These are phyloP conservation scores for Euphorbia pulcherrima DNA, from an alignment of 345 rosid genomes.

Conservation along the genomic window DNA sequence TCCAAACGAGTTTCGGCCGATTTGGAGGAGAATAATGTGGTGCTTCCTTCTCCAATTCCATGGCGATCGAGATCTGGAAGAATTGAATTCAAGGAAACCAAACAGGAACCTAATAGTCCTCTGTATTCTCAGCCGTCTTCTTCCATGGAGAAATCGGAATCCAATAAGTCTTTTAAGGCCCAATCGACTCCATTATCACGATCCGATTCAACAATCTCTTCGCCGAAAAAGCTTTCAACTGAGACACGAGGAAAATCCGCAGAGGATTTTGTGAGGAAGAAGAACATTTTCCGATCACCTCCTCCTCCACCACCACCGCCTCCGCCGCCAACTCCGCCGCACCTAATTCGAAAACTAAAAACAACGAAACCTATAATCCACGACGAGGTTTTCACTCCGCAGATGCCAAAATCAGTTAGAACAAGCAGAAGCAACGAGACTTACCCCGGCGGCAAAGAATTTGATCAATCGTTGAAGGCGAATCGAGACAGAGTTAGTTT, in stretches of 20 bases:
- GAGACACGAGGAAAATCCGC: constrained; percentile 41
- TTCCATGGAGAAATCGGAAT: constrained; percentile 34
- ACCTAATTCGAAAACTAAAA: constrained; percentile 28
- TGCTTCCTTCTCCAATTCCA: constrained; percentile 93
- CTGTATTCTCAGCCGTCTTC: constrained; percentile 20
- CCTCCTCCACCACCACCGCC: constrained; percentile 75
- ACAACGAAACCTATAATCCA: constrained; percentile 21
- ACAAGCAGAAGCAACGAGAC: constrained; percentile 25
- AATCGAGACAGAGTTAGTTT: constrained; percentile 16
- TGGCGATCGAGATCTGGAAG: constrained; percentile 90
- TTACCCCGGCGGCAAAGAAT: not conserved
- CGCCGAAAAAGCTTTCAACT: constrained; percentile 35
- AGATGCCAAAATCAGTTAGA: constrained; percentile 29
- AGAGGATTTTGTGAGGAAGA: constrained; percentile 51
- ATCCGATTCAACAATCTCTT: constrained; percentile 30
- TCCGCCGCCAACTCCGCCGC: constrained; percentile 50
- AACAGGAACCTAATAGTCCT: constrained; percentile 31
- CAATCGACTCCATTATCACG: constrained; percentile 29
- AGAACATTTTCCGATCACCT: constrained; percentile 37
- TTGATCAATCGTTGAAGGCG: constrained; percentile 27
- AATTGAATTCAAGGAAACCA: constrained; percentile 49
- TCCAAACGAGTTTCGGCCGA: constrained; percentile 40
- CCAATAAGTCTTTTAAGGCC: constrained; percentile 25
- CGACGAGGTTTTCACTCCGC: constrained; percentile 28
- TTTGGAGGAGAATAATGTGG: constrained; percentile 39